These are phyloP conservation scores for Austroboletus eburneus DNA, from an alignment of 768 basidiomycete genomes.

Conservation along the genomic window DNA sequence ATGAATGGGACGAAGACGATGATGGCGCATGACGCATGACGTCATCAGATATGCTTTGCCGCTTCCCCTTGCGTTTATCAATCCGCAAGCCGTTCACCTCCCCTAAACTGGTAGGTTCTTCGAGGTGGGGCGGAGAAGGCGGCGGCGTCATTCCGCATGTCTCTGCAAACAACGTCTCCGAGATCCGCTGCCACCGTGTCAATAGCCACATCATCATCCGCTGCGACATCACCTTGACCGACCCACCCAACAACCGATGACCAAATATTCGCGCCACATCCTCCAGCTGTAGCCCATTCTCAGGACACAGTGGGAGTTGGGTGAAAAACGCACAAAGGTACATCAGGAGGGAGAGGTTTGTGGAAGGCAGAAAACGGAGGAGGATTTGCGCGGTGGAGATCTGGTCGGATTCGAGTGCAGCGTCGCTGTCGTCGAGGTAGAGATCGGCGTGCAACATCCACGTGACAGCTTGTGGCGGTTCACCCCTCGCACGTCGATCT, in stretches of 20 bases:
- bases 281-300: constrained; percentile 45
- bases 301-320: constrained; percentile 47
- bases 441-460: constrained; percentile 13
- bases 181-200: constrained; percentile 25
- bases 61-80: constrained; percentile 17
- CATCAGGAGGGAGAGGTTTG: constrained; percentile 38
- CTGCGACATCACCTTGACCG: constrained; percentile 20
- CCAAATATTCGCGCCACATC: constrained; percentile 47
- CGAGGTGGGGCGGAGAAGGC: neutral
- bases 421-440: constrained; percentile 13
- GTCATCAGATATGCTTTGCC: constrained; percentile 3
- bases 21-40: neutral
- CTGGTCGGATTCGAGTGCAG: constrained; percentile 30
- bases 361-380: constrained; percentile 45
- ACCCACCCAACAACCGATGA: constrained; percentile 35
- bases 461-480: constrained; percentile 17
- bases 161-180: constrained; percentile 23
- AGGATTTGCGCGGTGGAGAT: constrained; percentile 43
- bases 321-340: constrained; percentile 49
- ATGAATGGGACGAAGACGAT: constrained; percentile 13
- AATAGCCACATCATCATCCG: constrained; percentile 33
- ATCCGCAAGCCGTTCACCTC: constrained; percentile 2
- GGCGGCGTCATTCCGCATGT: constrained; percentile 21
- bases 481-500: constrained; percentile 24
- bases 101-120: neutral